Evolutionary conservation across 208 protist genomes (phyloP).

Genomic region (Trypanosomatidae sp.): DNA sequence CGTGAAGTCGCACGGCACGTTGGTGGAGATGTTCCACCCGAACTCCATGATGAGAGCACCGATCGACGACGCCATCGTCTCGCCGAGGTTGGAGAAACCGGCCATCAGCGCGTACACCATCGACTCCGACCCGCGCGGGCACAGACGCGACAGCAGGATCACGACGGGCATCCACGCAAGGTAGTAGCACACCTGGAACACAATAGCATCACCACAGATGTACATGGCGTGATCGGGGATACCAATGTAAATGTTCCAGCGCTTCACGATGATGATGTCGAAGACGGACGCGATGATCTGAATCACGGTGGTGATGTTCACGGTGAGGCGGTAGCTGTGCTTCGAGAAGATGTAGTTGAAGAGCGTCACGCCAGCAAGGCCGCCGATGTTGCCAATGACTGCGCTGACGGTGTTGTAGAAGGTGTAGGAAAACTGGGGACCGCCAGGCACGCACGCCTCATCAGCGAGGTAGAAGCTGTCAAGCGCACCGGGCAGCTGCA

Average conservation of each 20-base stretch:
- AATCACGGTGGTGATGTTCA: slow-evolving; percentile 62
- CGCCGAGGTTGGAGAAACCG: slow-evolving; percentile 81
- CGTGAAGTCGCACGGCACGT: too few species aligned
- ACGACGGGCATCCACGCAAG: slow-evolving; percentile 82
- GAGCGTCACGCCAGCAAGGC: slow-evolving; percentile 50
- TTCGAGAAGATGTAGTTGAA: slow-evolving; percentile 73
- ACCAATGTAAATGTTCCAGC: slow-evolving; percentile 62
- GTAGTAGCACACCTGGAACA: slow-evolving; percentile 73
- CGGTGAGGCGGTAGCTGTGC: slow-evolving; percentile 64
- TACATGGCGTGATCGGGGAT: slow-evolving; percentile 74
- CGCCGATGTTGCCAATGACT: slow-evolving; percentile 55
- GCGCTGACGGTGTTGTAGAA: slow-evolving; percentile 66
- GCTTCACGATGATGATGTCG: slow-evolving; percentile 79
- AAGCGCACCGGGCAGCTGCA: slow-evolving; percentile 56
- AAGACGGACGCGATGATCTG: slow-evolving; percentile 56
- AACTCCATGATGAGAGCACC: slow-evolving; percentile 68
- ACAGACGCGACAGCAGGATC: slow-evolving; percentile 80
- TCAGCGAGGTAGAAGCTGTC: slow-evolving; percentile 63
- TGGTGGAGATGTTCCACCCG: too few species aligned
- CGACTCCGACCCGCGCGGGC: slow-evolving; percentile 76
- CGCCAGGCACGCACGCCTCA: slow-evolving; percentile 38
- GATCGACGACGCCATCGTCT: slow-evolving; percentile 39
- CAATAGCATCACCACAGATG: slow-evolving; percentile 68
- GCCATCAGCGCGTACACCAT: slow-evolving; percentile 86
- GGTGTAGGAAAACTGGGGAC: slow-evolving; percentile 64